phyloP scores from a whole-genome alignment of 805 yeast genomes.

The Zygotorulaspora sp. region DNA sequence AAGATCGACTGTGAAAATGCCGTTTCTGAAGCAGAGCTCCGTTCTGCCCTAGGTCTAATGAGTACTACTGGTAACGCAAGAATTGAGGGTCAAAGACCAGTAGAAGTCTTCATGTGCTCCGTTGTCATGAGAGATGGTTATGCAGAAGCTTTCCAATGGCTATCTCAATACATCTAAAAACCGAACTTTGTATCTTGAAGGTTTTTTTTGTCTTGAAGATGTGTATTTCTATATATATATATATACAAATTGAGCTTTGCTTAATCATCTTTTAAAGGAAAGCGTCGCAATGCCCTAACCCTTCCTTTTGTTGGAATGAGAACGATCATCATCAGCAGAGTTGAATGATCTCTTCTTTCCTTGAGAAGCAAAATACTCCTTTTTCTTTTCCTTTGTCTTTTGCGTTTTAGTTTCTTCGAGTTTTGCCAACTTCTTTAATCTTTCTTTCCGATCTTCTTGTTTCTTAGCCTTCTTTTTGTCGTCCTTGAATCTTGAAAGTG shows the following conservation, averaged over 20 bases:
- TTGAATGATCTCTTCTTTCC: constrained; percentile 56
- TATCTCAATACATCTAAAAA: constrained; percentile 81
- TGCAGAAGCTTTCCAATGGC: constrained; percentile 98
- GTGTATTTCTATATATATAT: background rate
- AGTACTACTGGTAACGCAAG: constrained; percentile 84
- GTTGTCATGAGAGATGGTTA: constrained; percentile 98
- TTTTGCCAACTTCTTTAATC: constrained; percentile 71
- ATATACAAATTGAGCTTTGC: background rate
- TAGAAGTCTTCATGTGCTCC: constrained; percentile 95
- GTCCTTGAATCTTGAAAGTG: constrained; percentile 82
- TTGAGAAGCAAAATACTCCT: constrained; percentile 72
- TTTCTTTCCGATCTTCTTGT: constrained; percentile 67
- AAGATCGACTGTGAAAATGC: constrained; percentile 94
- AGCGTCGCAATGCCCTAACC: too few species aligned
- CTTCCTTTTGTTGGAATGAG: constrained; percentile 19
- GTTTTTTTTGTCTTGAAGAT: too few species aligned
- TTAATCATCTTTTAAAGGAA: too few species aligned
- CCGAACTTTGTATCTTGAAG: background rate
- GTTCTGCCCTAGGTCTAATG: constrained; percentile 81
- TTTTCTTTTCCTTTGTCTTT: constrained; percentile 78
- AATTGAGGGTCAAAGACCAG: constrained; percentile 75
- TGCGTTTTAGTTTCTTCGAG: constrained; percentile 64
- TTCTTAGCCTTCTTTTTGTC: constrained; percentile 69
- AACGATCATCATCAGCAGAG: constrained; percentile 29
- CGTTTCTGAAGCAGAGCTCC: constrained; percentile 89